These are phyloP conservation scores for Choiromyces venosus DNA, from an alignment of 495 filamentous ascomycete genomes.

Conservation along the genomic window DNA sequence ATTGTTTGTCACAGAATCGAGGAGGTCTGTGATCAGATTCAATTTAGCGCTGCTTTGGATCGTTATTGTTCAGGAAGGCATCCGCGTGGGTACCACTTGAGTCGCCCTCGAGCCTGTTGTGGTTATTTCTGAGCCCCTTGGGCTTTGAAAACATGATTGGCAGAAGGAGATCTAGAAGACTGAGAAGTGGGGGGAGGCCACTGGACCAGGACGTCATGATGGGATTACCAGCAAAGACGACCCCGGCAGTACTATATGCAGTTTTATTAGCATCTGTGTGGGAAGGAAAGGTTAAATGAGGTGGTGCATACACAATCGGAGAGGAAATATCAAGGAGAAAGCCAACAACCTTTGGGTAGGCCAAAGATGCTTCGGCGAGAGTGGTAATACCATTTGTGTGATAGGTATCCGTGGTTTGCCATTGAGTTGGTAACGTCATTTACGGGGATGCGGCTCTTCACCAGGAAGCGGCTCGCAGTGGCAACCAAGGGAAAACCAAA, in stretches of 20 bases:
- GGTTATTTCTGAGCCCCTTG: slow-evolving; percentile 50
- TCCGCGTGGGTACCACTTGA: slow-evolving; percentile 54
- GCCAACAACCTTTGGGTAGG: not conserved
- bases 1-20: slow-evolving; percentile 43
- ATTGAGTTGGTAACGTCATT: no score
- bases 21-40: slow-evolving; percentile 46
- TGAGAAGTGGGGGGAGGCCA: slow-evolving; percentile 19
- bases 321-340: not conserved
- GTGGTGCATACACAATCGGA: not conserved
- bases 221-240: slow-evolving; percentile 4
- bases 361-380: not conserved
- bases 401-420: slow-evolving; percentile 56
- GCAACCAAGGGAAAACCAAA: no score
- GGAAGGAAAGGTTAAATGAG: not conserved
- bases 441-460: no score
- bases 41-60: slow-evolving; percentile 42
- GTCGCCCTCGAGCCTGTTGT: slow-evolving; percentile 52
- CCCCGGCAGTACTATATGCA: slow-evolving; percentile 2
- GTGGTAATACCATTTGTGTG: slow-evolving; percentile 49
- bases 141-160: slow-evolving; percentile 25
- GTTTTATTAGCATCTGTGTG: not conserved
- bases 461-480: no score
- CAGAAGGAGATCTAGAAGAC: not conserved
- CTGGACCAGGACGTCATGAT: slow-evolving; percentile 29
- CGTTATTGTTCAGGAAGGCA: slow-evolving; percentile 44